Conservation (phyloP, 1,284 basidiomycete species). For the Puccinia hordei region DNA sequence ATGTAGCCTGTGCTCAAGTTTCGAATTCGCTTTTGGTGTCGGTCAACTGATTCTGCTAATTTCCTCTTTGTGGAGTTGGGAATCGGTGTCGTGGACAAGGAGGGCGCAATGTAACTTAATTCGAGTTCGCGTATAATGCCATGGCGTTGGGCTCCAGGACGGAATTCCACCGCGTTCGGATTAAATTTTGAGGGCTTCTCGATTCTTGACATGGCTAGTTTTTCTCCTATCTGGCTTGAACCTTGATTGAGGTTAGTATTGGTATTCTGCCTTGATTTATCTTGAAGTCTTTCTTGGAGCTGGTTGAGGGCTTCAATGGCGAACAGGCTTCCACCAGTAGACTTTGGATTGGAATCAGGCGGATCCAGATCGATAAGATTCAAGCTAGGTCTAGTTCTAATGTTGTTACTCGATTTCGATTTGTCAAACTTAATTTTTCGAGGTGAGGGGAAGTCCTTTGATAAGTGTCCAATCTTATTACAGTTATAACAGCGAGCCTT, state of each 20-base stretch:
- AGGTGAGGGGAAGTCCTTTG: not conserved
- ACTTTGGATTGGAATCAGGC: not conserved
- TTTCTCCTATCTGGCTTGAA: too few relatives aligned
- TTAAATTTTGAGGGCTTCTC: too few relatives aligned
- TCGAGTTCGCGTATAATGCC: too few relatives aligned
- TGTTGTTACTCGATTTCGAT: not conserved
- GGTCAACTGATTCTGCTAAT: not conserved
- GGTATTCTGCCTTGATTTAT: too few relatives aligned
- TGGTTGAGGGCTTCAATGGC: not conserved
- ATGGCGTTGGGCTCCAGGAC: too few relatives aligned
- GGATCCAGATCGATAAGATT: not conserved
- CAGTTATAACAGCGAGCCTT: slow-evolving; percentile 3
- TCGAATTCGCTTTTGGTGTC: not conserved
- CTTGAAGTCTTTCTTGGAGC: not conserved
- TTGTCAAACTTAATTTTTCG: slow-evolving; percentile 2
- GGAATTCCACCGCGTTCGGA: too few relatives aligned
- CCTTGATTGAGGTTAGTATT: too few relatives aligned
- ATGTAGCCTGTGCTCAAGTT: not conserved
- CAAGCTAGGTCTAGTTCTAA: not conserved
- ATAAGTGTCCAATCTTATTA: slow-evolving; percentile 15
- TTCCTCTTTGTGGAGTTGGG: too few relatives aligned
- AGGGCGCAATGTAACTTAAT: too few relatives aligned
- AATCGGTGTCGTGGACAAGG: too few relatives aligned
- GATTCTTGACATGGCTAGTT: too few relatives aligned
- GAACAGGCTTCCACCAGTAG: not conserved